Percentiles rank a stretch among this genome's conserved stretches.
Evolutionary conservation across 768 basidiomycete genomes (phyloP).

Genomic region (Trametes cingulata): DNA sequence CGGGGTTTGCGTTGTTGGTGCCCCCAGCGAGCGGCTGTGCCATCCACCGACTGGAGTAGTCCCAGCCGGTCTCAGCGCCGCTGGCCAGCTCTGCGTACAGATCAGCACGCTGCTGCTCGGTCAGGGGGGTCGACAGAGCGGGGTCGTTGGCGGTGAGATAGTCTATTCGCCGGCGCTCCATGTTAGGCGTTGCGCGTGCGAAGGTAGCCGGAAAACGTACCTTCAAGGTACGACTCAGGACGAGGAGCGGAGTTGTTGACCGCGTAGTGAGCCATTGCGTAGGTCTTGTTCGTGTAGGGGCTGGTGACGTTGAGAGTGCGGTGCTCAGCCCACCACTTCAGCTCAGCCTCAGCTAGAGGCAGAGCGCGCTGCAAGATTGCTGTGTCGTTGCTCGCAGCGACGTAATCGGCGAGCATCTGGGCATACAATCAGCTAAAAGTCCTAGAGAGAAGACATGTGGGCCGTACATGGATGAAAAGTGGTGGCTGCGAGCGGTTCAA

Average conservation of each 20-base stretch:
- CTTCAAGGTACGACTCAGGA: slow-evolving; percentile 78
- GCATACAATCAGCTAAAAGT: neutral
- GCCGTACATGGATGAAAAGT: slow-evolving; percentile 72
- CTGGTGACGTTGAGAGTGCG: slow-evolving; percentile 67
- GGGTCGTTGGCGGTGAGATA: slow-evolving; percentile 78
- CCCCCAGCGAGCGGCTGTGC: slow-evolving; percentile 43
- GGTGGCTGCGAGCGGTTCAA: slow-evolving; percentile 93
- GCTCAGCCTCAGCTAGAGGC: slow-evolving; percentile 83
- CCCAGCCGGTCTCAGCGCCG: slow-evolving; percentile 80
- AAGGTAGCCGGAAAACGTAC: slow-evolving; percentile 35
- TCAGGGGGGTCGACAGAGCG: slow-evolving; percentile 52
- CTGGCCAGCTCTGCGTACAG: slow-evolving; percentile 88
- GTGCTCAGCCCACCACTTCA: slow-evolving; percentile 81
- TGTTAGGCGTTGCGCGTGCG: neutral
- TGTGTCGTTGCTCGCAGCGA: slow-evolving; percentile 68
- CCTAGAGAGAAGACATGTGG: neutral
- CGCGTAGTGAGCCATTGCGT: slow-evolving; percentile 68
- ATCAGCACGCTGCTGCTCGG: slow-evolving; percentile 55
- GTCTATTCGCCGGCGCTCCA: slow-evolving; percentile 48
- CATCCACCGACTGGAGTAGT: slow-evolving; percentile 44
- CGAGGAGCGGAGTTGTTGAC: slow-evolving; percentile 86
- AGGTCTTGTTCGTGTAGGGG: slow-evolving; percentile 67
- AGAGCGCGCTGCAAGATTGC: slow-evolving; percentile 77
- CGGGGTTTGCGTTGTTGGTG: slow-evolving; percentile 46
- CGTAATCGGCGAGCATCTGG: slow-evolving; percentile 89